Base-by-base conservation (phyloP, 495 filamentous ascomycete genomes). In the Daldinia grandis region DNA sequence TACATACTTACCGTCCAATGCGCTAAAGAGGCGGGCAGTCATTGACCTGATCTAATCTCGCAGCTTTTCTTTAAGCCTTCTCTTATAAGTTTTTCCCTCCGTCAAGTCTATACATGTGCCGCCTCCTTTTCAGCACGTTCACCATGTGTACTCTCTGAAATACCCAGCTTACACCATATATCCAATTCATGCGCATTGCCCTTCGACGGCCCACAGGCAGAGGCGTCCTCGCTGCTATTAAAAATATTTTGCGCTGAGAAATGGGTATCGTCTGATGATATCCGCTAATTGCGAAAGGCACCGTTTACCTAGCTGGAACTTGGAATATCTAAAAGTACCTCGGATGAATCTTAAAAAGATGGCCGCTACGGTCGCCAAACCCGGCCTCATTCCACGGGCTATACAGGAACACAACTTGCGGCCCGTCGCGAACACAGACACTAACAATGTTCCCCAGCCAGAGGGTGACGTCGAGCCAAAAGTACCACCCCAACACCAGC, bases 401-500 rank as follows among this genome's bases (percentile, higher is more conserved):
- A 44, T 60, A 59, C 75, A 73, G 38, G 69, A 75, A 54, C 75
- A 72, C 55, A 69, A 50, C 35, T 24, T 71, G 2, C 62, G 17
- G 2, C 47, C 66, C 35, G 9, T 60, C 47, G 33, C 61, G n/a
- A 65, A 62, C 35, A 15, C 66, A 49, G 53, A 69, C 19, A 37
- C 62, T 53, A 65, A 40, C 35, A 53, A 47, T n/a, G 58, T 40
- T 42, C 25, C 58, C 50, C 69, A 66, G 50, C 54, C 57, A 42
- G 61, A 73, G 0, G 58, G 28, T 12, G 70, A 72, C 59, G 64
- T 61, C 30, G 73, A 72, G n/a, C 73, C 62, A 8, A 75, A 74
- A 60, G 75, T 77, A 25, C 73, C 75, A 59, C 75, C 75, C 14
- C 75, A 77, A 42, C 70, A 74, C 38, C 75, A 77, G 65, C 75